phyloP scores from a whole-genome alignment of 192 early-diverging fungal species.

The Coemansia sp. region DNA sequence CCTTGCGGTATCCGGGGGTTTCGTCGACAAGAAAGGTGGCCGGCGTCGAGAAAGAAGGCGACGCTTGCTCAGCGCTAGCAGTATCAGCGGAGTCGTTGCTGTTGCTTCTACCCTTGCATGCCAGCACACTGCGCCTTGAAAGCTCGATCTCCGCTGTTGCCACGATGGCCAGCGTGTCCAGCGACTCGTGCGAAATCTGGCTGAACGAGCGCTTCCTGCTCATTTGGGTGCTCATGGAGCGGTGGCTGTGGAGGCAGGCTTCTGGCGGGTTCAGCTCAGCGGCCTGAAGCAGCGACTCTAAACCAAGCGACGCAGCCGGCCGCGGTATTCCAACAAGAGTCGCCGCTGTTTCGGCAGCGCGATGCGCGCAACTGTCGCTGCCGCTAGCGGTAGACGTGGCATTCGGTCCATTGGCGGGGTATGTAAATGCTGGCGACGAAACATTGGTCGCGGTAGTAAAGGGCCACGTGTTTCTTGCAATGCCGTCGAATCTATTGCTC shows the following conservation, averaged over 20 bases:
- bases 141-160: constrained; percentile 42
- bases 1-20: constrained; percentile 28
- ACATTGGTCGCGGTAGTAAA: background rate
- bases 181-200: constrained; percentile 18
- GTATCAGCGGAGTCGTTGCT: constrained; percentile 6
- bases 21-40: background rate
- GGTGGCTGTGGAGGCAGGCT: constrained; percentile 11
- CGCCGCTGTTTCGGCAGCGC: background rate
- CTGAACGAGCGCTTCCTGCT: constrained; percentile 22
- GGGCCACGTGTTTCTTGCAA: background rate
- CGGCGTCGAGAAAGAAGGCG: background rate
- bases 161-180: constrained; percentile 48
- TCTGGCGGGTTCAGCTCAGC: constrained; percentile 35
- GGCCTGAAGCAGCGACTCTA: constrained; percentile 43
- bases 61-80: background rate
- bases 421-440: background rate
- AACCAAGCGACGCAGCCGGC: constrained; percentile 11
- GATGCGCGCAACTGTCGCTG: background rate
- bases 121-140: constrained; percentile 20
- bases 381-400: background rate
- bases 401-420: background rate
- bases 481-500: background rate
- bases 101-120: background rate
- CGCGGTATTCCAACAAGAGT: background rate
- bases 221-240: background rate